Evolutionary conservation across 257 asterid species (phyloP), one percentile per base, ranked within the genome.

Genomic region (Jasminum sambac): DNA sequence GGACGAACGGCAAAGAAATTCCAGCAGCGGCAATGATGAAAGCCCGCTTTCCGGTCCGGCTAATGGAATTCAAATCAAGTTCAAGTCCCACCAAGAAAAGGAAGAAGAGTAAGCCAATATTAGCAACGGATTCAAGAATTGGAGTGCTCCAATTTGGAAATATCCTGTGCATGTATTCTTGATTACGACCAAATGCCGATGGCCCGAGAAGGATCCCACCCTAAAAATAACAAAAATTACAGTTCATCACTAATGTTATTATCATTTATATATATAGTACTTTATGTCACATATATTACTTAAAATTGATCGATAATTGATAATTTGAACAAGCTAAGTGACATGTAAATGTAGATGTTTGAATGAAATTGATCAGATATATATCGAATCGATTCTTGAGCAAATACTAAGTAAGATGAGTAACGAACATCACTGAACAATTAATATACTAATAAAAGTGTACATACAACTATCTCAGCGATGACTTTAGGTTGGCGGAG

Each of bases 151-250:
- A 83, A 77, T 64, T 21, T 2, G 95, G 95, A 74, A 88, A 88
- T 7, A 88, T 63, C 21, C 52, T 60, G 4, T 80, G 76, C 80
- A 80, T 80, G 81, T 72, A 88, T 0, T 41, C 43, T 71, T 78
- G 64, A 62, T 73, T 83, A 19, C 89, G 76, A 12, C 90, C 90
- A 42, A 87, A 71, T 34, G 78, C 78, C 17, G 94, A 83, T 5
- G 95, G 95, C 19, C 91, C 91, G 0, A 88, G 76, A 55, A 88
- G 24, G 9, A 88, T 76, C 23, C 95, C 95, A n/a, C 83, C 89
- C 95, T 85, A 14, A 55, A 3, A 55, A 52, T 30, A 30, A 30
- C n/a, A n/a, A n/a, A n/a, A n/a, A n/a, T n/a, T n/a, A n/a, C n/a
- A n/a, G n/a, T n/a, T n/a, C n/a, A n/a, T n/a, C n/a, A n/a, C n/a